Percentiles rank a stretch among this genome's conserved stretches.
Conservation (phyloP, 192 early-diverging fungal genomes). For the Coemansia sp. region DNA sequence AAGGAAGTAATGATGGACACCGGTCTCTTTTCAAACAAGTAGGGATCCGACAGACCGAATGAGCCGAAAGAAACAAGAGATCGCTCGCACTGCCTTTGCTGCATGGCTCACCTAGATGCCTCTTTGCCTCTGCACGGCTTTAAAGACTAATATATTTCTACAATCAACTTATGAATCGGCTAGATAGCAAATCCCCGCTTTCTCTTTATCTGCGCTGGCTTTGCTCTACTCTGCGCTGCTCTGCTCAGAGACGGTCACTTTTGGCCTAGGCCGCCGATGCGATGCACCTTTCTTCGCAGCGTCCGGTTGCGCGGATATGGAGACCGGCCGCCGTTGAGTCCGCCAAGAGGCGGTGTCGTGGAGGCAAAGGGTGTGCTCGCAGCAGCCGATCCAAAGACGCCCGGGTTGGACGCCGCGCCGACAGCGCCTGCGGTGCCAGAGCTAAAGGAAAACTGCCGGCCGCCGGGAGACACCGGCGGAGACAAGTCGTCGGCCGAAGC, state of each 20-base stretch:
- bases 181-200: neutral
- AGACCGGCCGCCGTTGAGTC: conserved; percentile 28
- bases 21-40: conserved; percentile 22
- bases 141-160: too few relatives aligned
- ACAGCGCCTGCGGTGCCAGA: conserved; percentile 8
- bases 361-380: conserved; percentile 23
- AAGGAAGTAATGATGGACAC: conserved; percentile 39
- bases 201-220: too few relatives aligned
- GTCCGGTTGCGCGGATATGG: conserved; percentile 46
- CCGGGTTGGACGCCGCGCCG: neutral
- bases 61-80: too few relatives aligned
- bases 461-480: conserved; percentile 23
- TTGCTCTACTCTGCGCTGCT: too few relatives aligned
- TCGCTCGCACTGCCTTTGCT: too few relatives aligned
- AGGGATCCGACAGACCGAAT: too few relatives aligned
- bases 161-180: neutral
- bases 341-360: conserved; percentile 29
- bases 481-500: conserved; percentile 14
- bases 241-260: neutral
- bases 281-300: conserved; percentile 47
- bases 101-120: too few relatives aligned
- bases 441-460: conserved; percentile 21
- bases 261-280: conserved; percentile 10
- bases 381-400: neutral
- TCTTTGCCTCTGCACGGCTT: too few relatives aligned